A percentile compares a stretch with the other conserved stretches of the same genome.
These are phyloP conservation scores for Incumbomyces lentus DNA, from an alignment of 2,329 filamentous ascomycete species.

Conservation along the genomic window DNA sequence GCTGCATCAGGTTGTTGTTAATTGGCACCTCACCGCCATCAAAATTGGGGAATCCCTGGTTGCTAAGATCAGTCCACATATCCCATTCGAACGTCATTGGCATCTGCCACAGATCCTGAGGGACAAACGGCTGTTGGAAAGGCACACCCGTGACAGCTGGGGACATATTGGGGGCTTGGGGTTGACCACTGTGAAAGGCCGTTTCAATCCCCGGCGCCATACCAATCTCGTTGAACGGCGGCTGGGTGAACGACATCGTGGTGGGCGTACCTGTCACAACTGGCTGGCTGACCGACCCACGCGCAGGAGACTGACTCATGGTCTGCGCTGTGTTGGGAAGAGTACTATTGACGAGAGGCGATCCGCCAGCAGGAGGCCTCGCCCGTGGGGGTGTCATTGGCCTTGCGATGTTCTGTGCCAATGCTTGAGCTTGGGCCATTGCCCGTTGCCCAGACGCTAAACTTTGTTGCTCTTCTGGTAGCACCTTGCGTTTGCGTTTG, in stretches of 20 bases:
- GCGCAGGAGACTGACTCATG: conserved; percentile 21
- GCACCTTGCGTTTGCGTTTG: conserved; percentile 70
- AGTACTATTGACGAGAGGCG: conserved; percentile 9
- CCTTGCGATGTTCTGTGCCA: conserved; percentile 13
- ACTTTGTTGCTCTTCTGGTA: conserved; percentile 16
- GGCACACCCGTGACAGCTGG: conserved; percentile 28
- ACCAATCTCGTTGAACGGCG: conserved; percentile 30
- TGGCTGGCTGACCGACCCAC: conserved; percentile 16
- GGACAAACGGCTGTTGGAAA: conserved; percentile 79
- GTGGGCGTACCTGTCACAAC: conserved; percentile 21
- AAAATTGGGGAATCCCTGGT: conserved; percentile 1
- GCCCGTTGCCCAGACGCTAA: conserved; percentile 17
- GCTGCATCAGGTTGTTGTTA: conserved; percentile 4
- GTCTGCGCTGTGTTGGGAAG: conserved; percentile 10
- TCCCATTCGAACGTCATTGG: conserved; percentile 95
- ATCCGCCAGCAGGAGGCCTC: conserved; percentile 11
- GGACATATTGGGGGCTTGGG: conserved; percentile 23
- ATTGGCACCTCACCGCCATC: conserved; percentile 1
- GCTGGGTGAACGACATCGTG: conserved; percentile 24
- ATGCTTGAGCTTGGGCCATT: conserved; percentile 21
- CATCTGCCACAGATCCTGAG: conserved; percentile 89
- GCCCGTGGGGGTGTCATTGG: conserved; percentile 7
- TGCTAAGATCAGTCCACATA: conserved; percentile 8
- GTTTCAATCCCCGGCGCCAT: conserved; percentile 9
- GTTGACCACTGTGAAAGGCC: conserved; percentile 26